A percentile compares a stretch with the other conserved stretches of the same genome.
These are phyloP conservation scores for Sclerotinia subarctica DNA, from an alignment of 2,329 filamentous ascomycete species.

Conservation along the genomic window DNA sequence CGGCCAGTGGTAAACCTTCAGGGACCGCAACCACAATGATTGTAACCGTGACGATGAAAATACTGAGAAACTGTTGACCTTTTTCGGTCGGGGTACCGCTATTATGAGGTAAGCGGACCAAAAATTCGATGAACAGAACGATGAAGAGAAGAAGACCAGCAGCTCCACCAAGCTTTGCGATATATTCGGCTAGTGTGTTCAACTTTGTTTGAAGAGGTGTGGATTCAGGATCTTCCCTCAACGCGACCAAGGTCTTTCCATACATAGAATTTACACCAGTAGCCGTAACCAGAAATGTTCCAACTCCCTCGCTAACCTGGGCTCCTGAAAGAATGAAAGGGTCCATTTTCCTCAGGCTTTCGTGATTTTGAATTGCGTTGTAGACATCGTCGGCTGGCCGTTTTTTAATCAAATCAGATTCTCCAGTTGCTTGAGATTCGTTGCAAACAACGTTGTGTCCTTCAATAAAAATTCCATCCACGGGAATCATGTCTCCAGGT, in stretches of 20 bases:
- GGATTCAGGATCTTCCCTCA: conserved; percentile 72
- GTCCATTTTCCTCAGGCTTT: conserved; percentile 63
- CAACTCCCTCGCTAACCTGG: conserved; percentile 72
- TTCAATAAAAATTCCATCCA: conserved; percentile 67
- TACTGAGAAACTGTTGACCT: conserved; percentile 58
- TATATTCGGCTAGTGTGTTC: conserved; percentile 74
- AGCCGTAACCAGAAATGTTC: conserved; percentile 71
- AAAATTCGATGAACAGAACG: conserved; percentile 75
- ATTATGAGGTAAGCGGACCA: conserved; percentile 57
- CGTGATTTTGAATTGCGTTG: conserved; percentile 57
- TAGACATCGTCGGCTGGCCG: conserved; percentile 61
- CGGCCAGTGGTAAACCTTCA: conserved; percentile 63
- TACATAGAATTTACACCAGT: conserved; percentile 71
- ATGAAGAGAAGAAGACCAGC: conserved; percentile 74
- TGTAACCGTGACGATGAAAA: conserved; percentile 63
- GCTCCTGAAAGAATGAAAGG: conserved; percentile 80
- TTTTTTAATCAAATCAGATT: conserved; percentile 71
- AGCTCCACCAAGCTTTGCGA: conserved; percentile 70
- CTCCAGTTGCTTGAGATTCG: conserved; percentile 73
- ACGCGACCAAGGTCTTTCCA: conserved; percentile 74
- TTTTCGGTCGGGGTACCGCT: conserved; percentile 50
- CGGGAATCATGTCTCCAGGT: conserved; percentile 69
- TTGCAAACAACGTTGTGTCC: conserved; percentile 67
- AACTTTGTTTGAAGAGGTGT: conserved; percentile 77
- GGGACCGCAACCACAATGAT: conserved; percentile 68